Evolutionary conservation across 2,329 filamentous ascomycete genomes (phyloP), one percentile per base, ranked within the genome.

Genomic region (Magnaporthiopsis rhizophila): DNA sequence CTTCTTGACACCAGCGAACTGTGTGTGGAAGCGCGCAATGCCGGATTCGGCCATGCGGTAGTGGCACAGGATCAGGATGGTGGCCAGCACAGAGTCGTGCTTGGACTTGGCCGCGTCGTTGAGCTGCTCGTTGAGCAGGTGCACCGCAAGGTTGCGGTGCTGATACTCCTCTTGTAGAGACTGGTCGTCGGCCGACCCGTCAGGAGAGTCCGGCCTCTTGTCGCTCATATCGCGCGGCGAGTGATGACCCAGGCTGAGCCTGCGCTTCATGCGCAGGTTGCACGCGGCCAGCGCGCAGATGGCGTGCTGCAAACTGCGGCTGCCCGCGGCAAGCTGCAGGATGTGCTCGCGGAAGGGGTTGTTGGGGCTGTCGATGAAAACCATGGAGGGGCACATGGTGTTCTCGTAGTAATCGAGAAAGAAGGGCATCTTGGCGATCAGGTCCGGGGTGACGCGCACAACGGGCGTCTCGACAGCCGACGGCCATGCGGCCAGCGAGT

Each of bases 11-110:
- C 94, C 93, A 0, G 92, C 92, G 71, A 97, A 92, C 73, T 97
- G 94, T 0, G 91, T 95, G 69, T 92, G 91, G 77, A 97, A 97
- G 71, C 94, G 94, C 26, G 91, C 92, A 69, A 97, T 89, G 3
- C 94, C 94, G 0, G 91, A 95, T 75, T 97, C 93, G 67, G 92
- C 95, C 78, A 97, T 92, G 69, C 96, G 90, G 74, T 96, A 97
- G 66, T 97, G 87, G 73, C 92, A 97, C 3, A 97, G 82, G 11
- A 97, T 84, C 56, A 97, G 83, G 50, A 97, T 86, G 4, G 92
- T 96, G 3, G 92, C 93, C 36, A 97, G 81, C 5, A 95, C 90
- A 0, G 91, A 93, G 74, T 97, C 94, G 69, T 95, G 89, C 64
- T 89, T 87, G 5, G 92, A 89, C 70, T 87, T 87, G 28, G 81